Percentiles rank a stretch among this genome's conserved stretches.
phyloP scores from a whole-genome alignment of 306 rosid genomes.

The Adenanthera pavonina region DNA sequence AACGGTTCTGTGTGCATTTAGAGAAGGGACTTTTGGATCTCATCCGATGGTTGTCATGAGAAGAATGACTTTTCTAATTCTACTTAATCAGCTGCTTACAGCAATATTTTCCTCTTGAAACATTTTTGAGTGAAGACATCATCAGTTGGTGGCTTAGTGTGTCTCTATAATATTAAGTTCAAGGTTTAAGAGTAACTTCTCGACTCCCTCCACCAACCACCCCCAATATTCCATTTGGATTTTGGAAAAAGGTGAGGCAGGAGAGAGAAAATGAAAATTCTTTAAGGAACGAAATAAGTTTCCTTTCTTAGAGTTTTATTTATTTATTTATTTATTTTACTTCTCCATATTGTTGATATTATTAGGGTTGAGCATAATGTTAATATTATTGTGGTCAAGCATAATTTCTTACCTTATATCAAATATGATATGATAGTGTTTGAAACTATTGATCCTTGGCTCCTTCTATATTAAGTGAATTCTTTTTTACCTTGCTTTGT shows the following conservation, averaged over 20 bases:
- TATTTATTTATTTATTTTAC: neutral
- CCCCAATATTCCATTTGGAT: conserved; percentile 15
- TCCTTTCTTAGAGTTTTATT: conserved; percentile 1
- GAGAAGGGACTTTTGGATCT: conserved; percentile 24
- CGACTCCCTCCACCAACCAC: neutral
- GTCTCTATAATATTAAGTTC: neutral
- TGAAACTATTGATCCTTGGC: conserved; percentile 18
- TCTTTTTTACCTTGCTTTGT: conserved; percentile 31
- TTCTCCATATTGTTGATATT: conserved; percentile 13
- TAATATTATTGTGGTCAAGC: neutral
- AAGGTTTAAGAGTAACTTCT: conserved; percentile 16
- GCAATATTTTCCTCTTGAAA: neutral
- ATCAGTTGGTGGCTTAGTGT: conserved; percentile 6
- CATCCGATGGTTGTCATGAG: conserved; percentile 11
- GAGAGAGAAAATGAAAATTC: conserved; percentile 32
- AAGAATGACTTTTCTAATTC: conserved; percentile 8
- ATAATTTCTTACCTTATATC: neutral
- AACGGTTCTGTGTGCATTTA: conserved; percentile 4
- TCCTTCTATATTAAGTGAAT: conserved; percentile 23
- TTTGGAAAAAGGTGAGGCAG: conserved; percentile 31
- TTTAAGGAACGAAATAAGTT: conserved; percentile 21
- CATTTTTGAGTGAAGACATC: neutral
- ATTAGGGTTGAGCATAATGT: neutral
- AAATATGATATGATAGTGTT: neutral
- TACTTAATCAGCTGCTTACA: conserved; percentile 9